Percentiles rank a stretch among this genome's conserved stretches.
Conservation (phyloP, 2,329 filamentous ascomycete species). For the Pseudopithomyces maydicus region DNA sequence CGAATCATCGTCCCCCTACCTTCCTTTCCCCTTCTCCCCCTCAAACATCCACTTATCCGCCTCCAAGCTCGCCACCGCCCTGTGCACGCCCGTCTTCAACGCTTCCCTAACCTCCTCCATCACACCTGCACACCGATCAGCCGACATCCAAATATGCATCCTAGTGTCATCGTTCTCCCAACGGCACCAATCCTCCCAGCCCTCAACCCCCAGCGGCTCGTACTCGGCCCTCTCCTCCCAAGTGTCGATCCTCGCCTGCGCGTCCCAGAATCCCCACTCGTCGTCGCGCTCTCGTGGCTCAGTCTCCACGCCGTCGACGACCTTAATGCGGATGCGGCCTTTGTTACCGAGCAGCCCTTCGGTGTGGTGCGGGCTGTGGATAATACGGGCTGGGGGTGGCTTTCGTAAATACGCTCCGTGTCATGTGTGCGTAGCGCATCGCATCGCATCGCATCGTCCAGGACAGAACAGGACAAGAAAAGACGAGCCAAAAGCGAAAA, state of each 20-base stretch:
- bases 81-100: slow-evolving; percentile 68
- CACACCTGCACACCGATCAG: slow-evolving; percentile 8
- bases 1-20: neutral
- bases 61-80: slow-evolving; percentile 73
- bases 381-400: too few species aligned
- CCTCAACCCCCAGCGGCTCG: neutral
- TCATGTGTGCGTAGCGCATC: too few species aligned
- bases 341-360: neutral
- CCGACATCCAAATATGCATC: neutral
- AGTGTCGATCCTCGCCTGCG: neutral
- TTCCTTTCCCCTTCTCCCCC: slow-evolving; percentile 57
- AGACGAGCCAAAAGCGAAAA: too few species aligned
- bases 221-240: neutral
- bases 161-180: slow-evolving; percentile 11
- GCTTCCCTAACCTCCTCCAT: slow-evolving; percentile 52
- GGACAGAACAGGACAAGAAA: too few species aligned
- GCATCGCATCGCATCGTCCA: too few species aligned
- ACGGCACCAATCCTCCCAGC: neutral
- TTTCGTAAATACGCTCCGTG: too few species aligned
- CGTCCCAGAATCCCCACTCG: neutral
- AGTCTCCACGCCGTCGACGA: neutral
- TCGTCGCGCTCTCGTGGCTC: neutral
- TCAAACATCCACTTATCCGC: slow-evolving; percentile 95
- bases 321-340: neutral
- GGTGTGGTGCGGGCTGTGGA: too few species aligned